Evolutionary conservation across 1,284 basidiomycete genomes (phyloP).

Genomic region (Austropuccinia psidii): DNA sequence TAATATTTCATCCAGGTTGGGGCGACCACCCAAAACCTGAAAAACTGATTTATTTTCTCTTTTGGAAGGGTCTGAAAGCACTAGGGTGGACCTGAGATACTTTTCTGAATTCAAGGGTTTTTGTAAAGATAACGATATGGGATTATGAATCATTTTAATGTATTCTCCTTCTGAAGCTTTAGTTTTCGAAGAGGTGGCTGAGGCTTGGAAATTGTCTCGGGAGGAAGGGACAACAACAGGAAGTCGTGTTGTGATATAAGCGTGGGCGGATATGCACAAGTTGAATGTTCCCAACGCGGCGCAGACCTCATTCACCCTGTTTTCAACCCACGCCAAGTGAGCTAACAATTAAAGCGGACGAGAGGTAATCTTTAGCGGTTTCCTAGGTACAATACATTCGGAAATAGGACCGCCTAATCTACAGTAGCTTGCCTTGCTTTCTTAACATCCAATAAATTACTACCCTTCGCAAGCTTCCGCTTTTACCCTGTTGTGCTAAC

Average conservation of each 20-base stretch:
- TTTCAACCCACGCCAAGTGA: conserved; percentile 19
- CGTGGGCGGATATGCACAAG: neutral
- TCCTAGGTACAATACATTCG: neutral
- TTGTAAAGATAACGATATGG: too few species aligned
- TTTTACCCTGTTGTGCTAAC: neutral
- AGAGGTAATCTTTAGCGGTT: neutral
- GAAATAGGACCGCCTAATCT: neutral
- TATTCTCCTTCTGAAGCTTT: too few species aligned
- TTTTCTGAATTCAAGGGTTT: too few species aligned
- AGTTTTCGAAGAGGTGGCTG: too few species aligned
- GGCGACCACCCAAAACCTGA: neutral
- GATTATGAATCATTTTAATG: too few species aligned
- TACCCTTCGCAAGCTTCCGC: conserved; percentile 8
- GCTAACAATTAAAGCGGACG: neutral
- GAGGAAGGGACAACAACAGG: too few species aligned
- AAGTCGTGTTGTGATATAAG: neutral
- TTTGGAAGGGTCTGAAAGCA: neutral
- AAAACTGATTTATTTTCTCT: neutral
- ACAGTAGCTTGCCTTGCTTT: neutral
- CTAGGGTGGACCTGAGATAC: neutral
- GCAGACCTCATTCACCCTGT: neutral
- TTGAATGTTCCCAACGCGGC: neutral
- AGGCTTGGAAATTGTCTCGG: too few species aligned
- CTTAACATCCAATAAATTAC: conserved; percentile 17
- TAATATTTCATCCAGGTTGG: neutral